A percentile compares a stretch with the other conserved stretches of the same genome.
Conservation (phyloP, 371 early-diverging fungal species). For the Apophysomyces ossiformis region DNA sequence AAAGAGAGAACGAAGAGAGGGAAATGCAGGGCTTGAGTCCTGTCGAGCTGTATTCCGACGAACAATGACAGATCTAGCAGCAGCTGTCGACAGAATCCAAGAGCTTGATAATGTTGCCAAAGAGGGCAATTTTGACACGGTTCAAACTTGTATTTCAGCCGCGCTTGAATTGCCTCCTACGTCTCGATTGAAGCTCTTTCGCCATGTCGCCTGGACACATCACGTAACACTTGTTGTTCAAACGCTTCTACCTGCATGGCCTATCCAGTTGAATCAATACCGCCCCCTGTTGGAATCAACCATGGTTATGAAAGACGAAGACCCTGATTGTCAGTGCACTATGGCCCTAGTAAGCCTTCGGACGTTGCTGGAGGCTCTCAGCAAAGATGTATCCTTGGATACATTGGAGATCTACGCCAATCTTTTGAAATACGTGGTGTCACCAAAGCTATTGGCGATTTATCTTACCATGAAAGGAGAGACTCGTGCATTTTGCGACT, state of each 20-base stretch:
- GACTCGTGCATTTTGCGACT: conserved; percentile 21
- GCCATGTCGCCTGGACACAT: conserved; percentile 2
- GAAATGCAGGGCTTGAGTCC: too few relatives aligned
- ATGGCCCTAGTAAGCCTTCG: conserved; percentile 6
- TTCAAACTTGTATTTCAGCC: not conserved
- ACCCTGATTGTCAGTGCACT: not conserved
- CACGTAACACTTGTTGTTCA: conserved; percentile 1
- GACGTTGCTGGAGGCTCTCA: not conserved
- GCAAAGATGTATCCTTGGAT: not conserved
- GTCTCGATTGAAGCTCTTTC: not conserved
- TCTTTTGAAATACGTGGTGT: not conserved
- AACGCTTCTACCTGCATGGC: not conserved
- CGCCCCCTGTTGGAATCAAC: not conserved
- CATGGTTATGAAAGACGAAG: conserved; percentile 1
- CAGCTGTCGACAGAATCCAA: not conserved
- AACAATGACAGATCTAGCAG: not conserved
- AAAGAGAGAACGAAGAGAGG: not conserved
- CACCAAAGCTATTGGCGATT: not conserved
- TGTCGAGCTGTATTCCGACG: not conserved
- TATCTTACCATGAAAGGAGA: conserved; percentile 4
- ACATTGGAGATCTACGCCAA: not conserved
- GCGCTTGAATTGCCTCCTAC: not conserved
- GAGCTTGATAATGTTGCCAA: not conserved
- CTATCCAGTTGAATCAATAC: not conserved
- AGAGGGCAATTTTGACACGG: not conserved